Conservation (phyloP, 768 basidiomycete genomes). For the Candolleomyces aberdarensis region DNA sequence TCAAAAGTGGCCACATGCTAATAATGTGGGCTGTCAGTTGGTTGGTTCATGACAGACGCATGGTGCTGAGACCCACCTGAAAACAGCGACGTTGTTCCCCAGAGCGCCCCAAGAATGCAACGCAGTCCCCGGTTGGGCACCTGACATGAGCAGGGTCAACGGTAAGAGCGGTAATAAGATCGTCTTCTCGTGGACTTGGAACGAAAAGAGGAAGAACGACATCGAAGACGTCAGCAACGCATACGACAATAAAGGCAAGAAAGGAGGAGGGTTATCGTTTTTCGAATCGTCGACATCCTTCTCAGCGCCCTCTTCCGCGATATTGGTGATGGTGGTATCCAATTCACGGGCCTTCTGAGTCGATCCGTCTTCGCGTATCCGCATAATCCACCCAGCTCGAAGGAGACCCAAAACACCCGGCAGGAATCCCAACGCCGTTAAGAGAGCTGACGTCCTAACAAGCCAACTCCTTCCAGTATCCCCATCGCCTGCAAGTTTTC, state of each 20-base stretch:
- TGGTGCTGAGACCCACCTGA: conserved; percentile 57
- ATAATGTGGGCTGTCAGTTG: too few relatives aligned
- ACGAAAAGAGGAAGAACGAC: conserved; percentile 95
- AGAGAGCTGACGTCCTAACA: conserved; percentile 58
- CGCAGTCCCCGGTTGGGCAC: conserved; percentile 48
- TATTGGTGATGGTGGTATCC: not conserved
- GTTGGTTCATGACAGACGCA: too few relatives aligned
- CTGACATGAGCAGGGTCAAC: conserved; percentile 70
- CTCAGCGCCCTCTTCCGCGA: not conserved
- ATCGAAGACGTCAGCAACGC: conserved; percentile 78
- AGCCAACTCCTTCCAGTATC: conserved; percentile 46
- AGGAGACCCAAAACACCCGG: conserved; percentile 51
- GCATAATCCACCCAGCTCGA: conserved; percentile 30
- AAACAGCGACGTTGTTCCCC: conserved; percentile 80
- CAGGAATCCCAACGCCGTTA: conserved; percentile 71
- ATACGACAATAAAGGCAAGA: conserved; percentile 72
- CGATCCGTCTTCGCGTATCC: conserved; percentile 1
- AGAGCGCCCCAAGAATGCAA: conserved; percentile 70
- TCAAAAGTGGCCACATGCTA: conserved; percentile 92
- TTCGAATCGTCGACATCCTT: conserved; percentile 6
- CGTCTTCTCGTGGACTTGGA: conserved; percentile 95
- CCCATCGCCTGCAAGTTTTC: conserved; percentile 24
- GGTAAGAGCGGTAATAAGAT: conserved; percentile 86
- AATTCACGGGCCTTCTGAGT: not conserved
- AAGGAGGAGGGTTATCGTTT: conserved; percentile 33